A percentile compares a stretch with the other conserved stretches of the same genome.
Conservation (phyloP, 2,329 filamentous ascomycete species). For the Pseudocercospora musae region DNA sequence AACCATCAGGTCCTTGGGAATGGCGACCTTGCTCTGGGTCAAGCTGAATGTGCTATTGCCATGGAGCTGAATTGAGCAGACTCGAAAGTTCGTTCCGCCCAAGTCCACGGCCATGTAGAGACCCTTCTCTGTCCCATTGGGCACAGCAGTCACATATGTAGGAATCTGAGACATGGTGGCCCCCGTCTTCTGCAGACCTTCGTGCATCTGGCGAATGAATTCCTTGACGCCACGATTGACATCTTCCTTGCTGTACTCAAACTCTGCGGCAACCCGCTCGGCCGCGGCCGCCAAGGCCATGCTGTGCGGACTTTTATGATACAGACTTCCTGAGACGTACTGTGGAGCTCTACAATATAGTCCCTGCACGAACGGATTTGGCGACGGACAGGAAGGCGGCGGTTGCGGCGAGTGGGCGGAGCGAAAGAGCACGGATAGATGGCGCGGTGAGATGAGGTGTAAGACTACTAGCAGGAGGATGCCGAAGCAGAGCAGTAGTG, state of each 20-base stretch:
- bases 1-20: constrained; percentile 86
- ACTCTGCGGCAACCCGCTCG: constrained; percentile 75
- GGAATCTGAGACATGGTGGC: constrained; percentile 92
- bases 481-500: constrained; percentile 16
- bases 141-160: constrained; percentile 91
- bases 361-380: constrained; percentile 36
- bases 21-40: constrained; percentile 86
- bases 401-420: constrained; percentile 16
- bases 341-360: constrained; percentile 35
- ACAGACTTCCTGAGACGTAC: constrained; percentile 28
- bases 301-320: constrained; percentile 38
- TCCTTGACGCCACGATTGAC: constrained; percentile 78
- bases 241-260: constrained; percentile 76
- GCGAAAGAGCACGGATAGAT: constrained; percentile 8
- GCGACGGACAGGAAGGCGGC: constrained; percentile 30
- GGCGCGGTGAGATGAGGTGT: constrained; percentile 13
- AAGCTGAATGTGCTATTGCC: constrained; percentile 94
- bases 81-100: constrained; percentile 97
- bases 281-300: constrained; percentile 65
- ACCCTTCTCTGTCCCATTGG: constrained; percentile 97
- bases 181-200: constrained; percentile 74
- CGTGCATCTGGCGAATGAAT: constrained; percentile 84
- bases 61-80: constrained; percentile 90
- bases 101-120: constrained; percentile 95
- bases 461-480: constrained; percentile 14